These are phyloP conservation scores for Boletus vinaceobasis DNA, from an alignment of 768 basidiomycete species.

Conservation along the genomic window DNA sequence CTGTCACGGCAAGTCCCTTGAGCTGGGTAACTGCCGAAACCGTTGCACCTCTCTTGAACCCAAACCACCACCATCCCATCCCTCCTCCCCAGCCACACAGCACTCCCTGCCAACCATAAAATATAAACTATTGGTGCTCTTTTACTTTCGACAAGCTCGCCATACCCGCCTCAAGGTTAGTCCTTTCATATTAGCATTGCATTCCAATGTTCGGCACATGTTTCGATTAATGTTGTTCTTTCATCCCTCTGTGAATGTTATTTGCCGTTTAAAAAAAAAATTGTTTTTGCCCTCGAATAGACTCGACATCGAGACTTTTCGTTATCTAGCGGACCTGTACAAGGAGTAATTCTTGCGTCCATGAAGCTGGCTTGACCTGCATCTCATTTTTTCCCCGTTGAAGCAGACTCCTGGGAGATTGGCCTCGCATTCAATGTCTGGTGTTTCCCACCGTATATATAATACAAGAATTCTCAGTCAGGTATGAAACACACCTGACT, in stretches of 20 bases:
- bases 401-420: background rate
- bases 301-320: background rate
- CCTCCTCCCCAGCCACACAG: background rate
- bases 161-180: background rate
- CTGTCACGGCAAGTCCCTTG: conserved; percentile 31
- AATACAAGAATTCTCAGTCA: background rate
- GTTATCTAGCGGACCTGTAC: background rate
- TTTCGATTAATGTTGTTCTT: background rate
- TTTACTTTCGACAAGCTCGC: background rate
- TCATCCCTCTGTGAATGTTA: background rate
- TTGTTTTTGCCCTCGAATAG: background rate
- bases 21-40: conserved; percentile 20
- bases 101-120: background rate
- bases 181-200: background rate
- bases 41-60: conserved; percentile 25
- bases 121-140: background rate
- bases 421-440: background rate
- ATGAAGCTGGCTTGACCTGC: background rate
- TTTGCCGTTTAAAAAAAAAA: background rate
- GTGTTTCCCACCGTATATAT: conserved; percentile 12
- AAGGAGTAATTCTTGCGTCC: background rate
- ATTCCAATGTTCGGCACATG: background rate
- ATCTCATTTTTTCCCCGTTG: background rate
- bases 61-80: conserved; percentile 29
- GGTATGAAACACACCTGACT: background rate